Conservation (phyloP, 1,139 yeast species). For the Citeromyces hawaiiensis region DNA sequence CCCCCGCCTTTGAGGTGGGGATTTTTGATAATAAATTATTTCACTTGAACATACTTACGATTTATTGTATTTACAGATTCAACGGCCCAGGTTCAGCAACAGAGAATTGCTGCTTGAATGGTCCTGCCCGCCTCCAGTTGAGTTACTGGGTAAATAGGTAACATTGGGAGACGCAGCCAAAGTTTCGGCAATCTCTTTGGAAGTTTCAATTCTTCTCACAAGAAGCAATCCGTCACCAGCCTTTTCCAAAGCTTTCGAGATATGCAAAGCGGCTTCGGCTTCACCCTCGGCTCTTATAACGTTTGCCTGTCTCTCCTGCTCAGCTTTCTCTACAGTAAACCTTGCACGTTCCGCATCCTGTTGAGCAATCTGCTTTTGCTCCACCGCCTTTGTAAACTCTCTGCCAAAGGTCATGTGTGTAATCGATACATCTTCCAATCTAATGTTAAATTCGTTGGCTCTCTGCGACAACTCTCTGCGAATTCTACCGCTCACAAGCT, state of each 20-base stretch:
- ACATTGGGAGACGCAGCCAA: conserved; percentile 76
- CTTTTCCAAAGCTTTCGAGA: conserved; percentile 83
- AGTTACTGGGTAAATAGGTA: conserved; percentile 70
- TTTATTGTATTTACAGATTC: conserved; percentile 6
- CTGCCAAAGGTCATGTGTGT: conserved; percentile 97
- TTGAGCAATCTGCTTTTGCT: conserved; percentile 97
- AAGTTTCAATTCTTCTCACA: conserved; percentile 93
- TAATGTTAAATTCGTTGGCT: conserved; percentile 81
- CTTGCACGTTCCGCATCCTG: conserved; percentile 98
- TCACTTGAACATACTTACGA: too few species aligned
- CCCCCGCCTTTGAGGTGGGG: too few species aligned
- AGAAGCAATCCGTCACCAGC: conserved; percentile 94
- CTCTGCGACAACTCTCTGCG: conserved; percentile 77
- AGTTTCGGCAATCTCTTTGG: conserved; percentile 87
- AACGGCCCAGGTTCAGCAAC: conserved; percentile 45
- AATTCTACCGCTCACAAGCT: conserved; percentile 82
- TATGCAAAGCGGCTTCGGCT: conserved; percentile 95
- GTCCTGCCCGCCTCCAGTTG: conserved; percentile 13
- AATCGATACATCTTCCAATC: conserved; percentile 91
- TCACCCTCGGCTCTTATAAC: conserved; percentile 98
- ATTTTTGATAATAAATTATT: background rate
- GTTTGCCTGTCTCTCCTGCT: conserved; percentile 91
- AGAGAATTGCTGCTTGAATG: conserved; percentile 29
- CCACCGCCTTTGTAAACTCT: conserved; percentile 97
- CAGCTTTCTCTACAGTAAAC: conserved; percentile 90